A percentile compares a stretch with the other conserved stretches of the same genome.
Evolutionary conservation across 1,139 yeast species (phyloP).

Genomic region (Taiozyma sp.): DNA sequence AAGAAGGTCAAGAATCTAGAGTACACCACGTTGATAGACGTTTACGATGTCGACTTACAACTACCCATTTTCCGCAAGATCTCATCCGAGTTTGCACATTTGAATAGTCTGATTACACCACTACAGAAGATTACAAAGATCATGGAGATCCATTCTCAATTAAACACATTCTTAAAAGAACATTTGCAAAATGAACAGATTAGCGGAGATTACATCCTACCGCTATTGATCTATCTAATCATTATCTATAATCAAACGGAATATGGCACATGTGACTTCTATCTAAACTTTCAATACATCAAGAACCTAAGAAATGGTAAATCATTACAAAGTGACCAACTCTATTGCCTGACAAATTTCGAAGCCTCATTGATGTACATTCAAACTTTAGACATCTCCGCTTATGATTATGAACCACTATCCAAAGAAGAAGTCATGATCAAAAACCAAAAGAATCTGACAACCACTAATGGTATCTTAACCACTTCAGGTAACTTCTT

Average conservation of each 20-base stretch:
- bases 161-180: slow-evolving; percentile 9
- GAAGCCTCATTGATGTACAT: slow-evolving; percentile 58
- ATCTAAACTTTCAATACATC: slow-evolving; percentile 47
- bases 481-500: neutral
- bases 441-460: slow-evolving; percentile 2
- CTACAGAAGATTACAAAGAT: slow-evolving; percentile 12
- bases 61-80: slow-evolving; percentile 4
- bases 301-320: slow-evolving; percentile 48
- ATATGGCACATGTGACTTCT: slow-evolving; percentile 32
- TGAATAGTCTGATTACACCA: slow-evolving; percentile 8
- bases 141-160: slow-evolving; percentile 12
- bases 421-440: slow-evolving; percentile 9
- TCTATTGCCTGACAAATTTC: slow-evolving; percentile 56
- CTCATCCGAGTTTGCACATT: neutral
- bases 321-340: slow-evolving; percentile 42
- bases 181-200: slow-evolving; percentile 1
- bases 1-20: slow-evolving; percentile 12
- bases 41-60: slow-evolving; percentile 12
- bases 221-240: slow-evolving; percentile 45
- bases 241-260: slow-evolving; percentile 31
- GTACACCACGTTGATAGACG: slow-evolving; percentile 15
- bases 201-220: slow-evolving; percentile 47
- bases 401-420: slow-evolving; percentile 1
- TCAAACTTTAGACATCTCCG: slow-evolving; percentile 24
- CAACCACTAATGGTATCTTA: neutral